Base-by-base conservation (phyloP, 768 basidiomycete genomes). In the Lactarius trivialis region DNA sequence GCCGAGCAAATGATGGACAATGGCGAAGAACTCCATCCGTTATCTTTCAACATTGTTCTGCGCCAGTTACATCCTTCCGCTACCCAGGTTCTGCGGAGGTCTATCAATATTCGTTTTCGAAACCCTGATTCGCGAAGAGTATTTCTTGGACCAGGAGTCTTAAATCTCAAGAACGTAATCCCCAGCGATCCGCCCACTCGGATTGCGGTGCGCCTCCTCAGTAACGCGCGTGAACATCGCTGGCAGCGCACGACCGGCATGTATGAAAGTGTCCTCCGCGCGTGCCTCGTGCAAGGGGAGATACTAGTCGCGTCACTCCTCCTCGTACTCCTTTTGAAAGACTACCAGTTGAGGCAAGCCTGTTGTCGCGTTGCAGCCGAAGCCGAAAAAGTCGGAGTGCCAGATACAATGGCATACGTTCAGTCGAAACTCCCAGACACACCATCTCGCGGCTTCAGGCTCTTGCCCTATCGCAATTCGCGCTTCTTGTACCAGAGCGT, bases 221-320 rank as follows among this genome's bases (percentile, higher is more conserved):
- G 74, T 48, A 71, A 76, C 4, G 86, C 86, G 0, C 78, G 82
- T n/a, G 71, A 77, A 45, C 78, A 80, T 49, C 77, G 82, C 32
- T 82, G 82, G 55, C 75, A 78, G 33, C 80, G 85, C 49, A 82
- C 83, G 2, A 73, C 80, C n/a, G 74, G 76, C 33, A 83, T 89
- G 77, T 89, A 84, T 69, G 78, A 79, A 56, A 76, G 77, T 2
- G 72, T 90, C 54, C 77, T 91, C 65, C 75, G 80, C 4, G 79
- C 85, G 9, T 88, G 85, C 60, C 75, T 93, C 21, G 70, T 90
- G 41, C 89, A 92, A 55, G 88, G 89, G 28, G 91, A 93, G 70
- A 84, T 93, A 54, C 79, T 92, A 43, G 77, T 88, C n/a, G 89
- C 82, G 0, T 85, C 86, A 1, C 73, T 91, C 30, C 73, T 91